phyloP scores from a whole-genome alignment of 1,284 basidiomycete genomes.

The Heterobasidion occidentale region DNA sequence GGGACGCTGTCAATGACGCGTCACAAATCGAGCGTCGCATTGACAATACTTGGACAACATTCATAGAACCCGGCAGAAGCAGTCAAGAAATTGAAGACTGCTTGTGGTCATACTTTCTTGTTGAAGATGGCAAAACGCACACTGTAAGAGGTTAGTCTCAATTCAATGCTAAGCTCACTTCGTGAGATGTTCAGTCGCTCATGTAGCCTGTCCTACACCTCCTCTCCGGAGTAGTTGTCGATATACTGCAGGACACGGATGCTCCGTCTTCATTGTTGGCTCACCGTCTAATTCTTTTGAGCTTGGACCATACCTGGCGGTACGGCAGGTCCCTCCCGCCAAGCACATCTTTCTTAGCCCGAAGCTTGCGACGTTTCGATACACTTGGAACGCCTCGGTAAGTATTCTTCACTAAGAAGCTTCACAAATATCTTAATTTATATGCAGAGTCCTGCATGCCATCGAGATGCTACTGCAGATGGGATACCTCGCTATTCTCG shows the following conservation, averaged over 20 bases:
- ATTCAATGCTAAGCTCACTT: background rate
- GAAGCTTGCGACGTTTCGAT: constrained; percentile 25
- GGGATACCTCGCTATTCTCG: constrained; percentile 31
- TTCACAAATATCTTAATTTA: background rate
- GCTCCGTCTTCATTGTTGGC: constrained; percentile 26
- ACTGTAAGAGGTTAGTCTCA: constrained; percentile 23
- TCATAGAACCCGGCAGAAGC: constrained; percentile 14
- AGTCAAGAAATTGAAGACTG: constrained; percentile 13
- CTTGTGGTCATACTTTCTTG: constrained; percentile 22
- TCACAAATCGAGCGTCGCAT: constrained; percentile 16
- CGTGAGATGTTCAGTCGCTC: background rate
- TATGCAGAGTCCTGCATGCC: constrained; percentile 35
- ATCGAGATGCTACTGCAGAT: constrained; percentile 33
- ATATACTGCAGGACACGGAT: constrained; percentile 28
- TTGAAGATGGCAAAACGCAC: constrained; percentile 16
- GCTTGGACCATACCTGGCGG: constrained; percentile 35
- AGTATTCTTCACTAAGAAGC: constrained; percentile 7
- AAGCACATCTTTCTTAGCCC: constrained; percentile 3
- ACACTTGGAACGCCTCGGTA: constrained; percentile 36
- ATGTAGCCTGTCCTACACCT: background rate
- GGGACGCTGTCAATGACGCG: constrained; percentile 4
- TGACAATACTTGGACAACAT: constrained; percentile 18
- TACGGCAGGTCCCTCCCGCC: constrained; percentile 19
- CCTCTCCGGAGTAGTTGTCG: constrained; percentile 28
- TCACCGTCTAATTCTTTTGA: constrained; percentile 34